Evolutionary conservation across 805 yeast genomes (phyloP), one percentile per base, ranked within the genome.

Genomic region (Saccharomycopsis guyanensis): DNA sequence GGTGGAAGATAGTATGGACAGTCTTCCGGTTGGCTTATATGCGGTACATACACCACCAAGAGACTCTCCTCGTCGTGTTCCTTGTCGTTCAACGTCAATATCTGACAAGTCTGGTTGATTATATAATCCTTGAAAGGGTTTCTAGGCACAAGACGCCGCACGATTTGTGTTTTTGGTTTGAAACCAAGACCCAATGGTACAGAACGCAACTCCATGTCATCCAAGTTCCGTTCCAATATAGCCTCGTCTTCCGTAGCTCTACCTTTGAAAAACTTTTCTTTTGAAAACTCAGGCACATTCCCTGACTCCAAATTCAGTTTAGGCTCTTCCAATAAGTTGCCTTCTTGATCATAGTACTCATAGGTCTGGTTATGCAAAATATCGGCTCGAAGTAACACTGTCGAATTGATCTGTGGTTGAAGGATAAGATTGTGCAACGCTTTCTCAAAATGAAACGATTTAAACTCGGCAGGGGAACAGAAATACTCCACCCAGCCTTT

Each of bases 1-100:
- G 80, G 79, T 0, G 97, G 97, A n/a, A 91, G 72, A 59, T 91
- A 91, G 59, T 80, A 91, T 3, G 97, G 97, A 43, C 78, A 77
- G 15, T 80, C 82, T 0, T 74, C 82, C 16, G 67, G 64, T 1
- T 57, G 51, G 3, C 68, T 58, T 10, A 88, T 71, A 59, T 89
- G 96, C 0, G 97, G 95, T 1, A 82, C 69, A 61, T 88, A 91
- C 0, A 82, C 73, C 10, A 88, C 76, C 43, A 86, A 60, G 1
- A 78, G 68, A 2, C 78, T 63, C 25, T 69, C 63, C 1, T 55
- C 49, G 16, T 40, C 49, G 5, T 4, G 24, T 15, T 32, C 29
- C 23, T 57, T 55, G 3, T 45, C 36, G 34, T 52, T 42, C 31
- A 62, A 54, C 3, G 66, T 66, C 59, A 72, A 64, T 1, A 76